Evolutionary conservation across 1,139 yeast species (phyloP), one percentile per base, ranked within the genome.

Genomic region (Yamadazyma sp.): DNA sequence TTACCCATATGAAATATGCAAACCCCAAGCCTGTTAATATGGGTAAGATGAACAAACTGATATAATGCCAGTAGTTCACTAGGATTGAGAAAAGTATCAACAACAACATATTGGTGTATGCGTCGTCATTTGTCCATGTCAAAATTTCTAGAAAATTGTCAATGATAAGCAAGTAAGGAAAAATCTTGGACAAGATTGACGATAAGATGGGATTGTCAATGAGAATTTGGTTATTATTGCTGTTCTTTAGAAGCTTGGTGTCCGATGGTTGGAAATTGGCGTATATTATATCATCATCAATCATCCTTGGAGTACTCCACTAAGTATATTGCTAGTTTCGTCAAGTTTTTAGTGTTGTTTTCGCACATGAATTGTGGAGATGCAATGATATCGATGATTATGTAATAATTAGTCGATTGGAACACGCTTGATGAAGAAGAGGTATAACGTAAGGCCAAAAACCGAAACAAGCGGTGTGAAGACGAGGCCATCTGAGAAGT

Each of bases 41-140:
- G 0, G 82, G 82, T 16, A 76, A 46, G 0, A 67, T 44, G 26
- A 68, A 50, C 31, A 56, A 47, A 26, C 70, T 57, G 17, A 73
- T 47, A 11, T 53, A 37, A 11, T 58, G 46, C 82, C 82, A 76
- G 49, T 73, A 69, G 53, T 67, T 50, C n/a, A 76, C 67, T 2
- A 69, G 31, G 16, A 67, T 56, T 18, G 73, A 61, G 46, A 70
- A 73, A 0, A 53, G 41, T 4, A 69, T 68, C 35, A 76, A 61
- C 3, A 70, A 35, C n/a, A 76, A 52, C 41, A 74, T 66, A 47
- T 76, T 77, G 42, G 66, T 64, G 47, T 72, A 75, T 5, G 70
- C 74, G 40, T 76, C 76, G 2, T 67, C 72, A 45, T 76, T 74
- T 2, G 82, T 76, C 83, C 83, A 78, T 1, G 82, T 76, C 14